Percentiles rank a stretch among this genome's conserved stretches.
Evolutionary conservation across 306 rosid genomes (phyloP).

Genomic region (Boehmeria nivea): DNA sequence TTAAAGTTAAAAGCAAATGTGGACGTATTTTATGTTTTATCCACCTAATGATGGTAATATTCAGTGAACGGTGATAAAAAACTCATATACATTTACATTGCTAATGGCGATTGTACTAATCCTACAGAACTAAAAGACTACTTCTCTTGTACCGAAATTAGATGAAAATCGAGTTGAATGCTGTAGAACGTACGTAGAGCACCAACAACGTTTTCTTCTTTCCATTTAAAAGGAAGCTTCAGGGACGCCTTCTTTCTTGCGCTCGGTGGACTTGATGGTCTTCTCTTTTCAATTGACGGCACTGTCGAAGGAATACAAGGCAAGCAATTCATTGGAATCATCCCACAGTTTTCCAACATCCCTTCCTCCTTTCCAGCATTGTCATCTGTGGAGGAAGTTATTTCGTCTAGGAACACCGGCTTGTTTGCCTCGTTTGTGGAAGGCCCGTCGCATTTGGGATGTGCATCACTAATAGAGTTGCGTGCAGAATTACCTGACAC

Average conservation of each 20-base stretch:
- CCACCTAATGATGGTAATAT: too few relatives aligned
- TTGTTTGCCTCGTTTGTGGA: conserved; percentile 40
- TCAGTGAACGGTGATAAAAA: too few relatives aligned
- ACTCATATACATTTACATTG: too few relatives aligned
- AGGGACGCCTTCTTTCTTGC: conserved; percentile 57
- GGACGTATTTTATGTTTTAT: too few relatives aligned
- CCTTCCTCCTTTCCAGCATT: conserved; percentile 55
- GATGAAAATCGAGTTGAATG: too few relatives aligned
- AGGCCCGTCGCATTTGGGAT: conserved; percentile 32
- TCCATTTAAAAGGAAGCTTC: conserved; percentile 67
- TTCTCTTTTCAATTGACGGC: conserved; percentile 67
- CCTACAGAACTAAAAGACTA: too few relatives aligned
- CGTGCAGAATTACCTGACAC: conserved; percentile 28
- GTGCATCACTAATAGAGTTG: conserved; percentile 29
- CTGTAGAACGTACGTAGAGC: conserved; percentile 52
- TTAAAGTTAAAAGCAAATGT: not conserved
- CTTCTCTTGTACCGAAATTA: not conserved
- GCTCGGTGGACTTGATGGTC: conserved; percentile 71
- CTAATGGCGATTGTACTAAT: too few relatives aligned
- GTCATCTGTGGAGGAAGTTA: conserved; percentile 59
- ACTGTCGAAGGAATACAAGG: conserved; percentile 81
- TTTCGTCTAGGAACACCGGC: conserved; percentile 72
- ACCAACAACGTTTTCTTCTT: conserved; percentile 59
- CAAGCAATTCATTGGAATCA: conserved; percentile 76
- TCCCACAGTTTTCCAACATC: conserved; percentile 75